Percentiles rank a stretch among this genome's conserved stretches.
Evolutionary conservation across 2,329 filamentous ascomycete genomes (phyloP).

Genomic region (Huntiella abstrusa): DNA sequence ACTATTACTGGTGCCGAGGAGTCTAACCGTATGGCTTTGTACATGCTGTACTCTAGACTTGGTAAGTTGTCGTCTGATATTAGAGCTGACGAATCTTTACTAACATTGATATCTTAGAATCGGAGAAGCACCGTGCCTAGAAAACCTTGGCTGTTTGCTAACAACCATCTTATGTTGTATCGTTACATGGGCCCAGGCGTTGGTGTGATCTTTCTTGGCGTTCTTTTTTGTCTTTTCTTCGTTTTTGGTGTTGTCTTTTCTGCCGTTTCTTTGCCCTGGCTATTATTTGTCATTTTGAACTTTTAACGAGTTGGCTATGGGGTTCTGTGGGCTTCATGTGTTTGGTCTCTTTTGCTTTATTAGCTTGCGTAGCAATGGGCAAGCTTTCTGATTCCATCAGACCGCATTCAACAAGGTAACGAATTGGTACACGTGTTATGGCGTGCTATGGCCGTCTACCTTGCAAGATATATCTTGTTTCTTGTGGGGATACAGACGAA

Average conservation of each 20-base stretch:
- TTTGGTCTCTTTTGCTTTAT: neutral
- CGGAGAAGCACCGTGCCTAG: slow-evolving; percentile 27
- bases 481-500: too few species aligned
- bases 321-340: neutral
- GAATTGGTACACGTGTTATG: too few species aligned
- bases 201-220: slow-evolving; percentile 8
- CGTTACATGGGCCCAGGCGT: slow-evolving; percentile 9
- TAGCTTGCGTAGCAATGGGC: too few species aligned
- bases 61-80: slow-evolving; percentile 34
- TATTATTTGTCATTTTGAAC: neutral
- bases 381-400: too few species aligned
- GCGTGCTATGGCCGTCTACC: too few species aligned
- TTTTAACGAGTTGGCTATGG: neutral
- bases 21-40: slow-evolving; percentile 98
- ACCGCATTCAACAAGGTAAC: too few species aligned
- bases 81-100: neutral
- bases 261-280: neutral
- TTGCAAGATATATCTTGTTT: too few species aligned
- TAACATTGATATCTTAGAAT: slow-evolving; percentile 19
- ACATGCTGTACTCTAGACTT: slow-evolving; percentile 96
- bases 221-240: slow-evolving; percentile 6
- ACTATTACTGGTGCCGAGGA: slow-evolving; percentile 96
- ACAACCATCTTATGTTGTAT: neutral
- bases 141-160: neutral
- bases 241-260: slow-evolving; percentile 2